A percentile compares a stretch with the other conserved stretches of the same genome.
phyloP scores from a whole-genome alignment of 371 early-diverging fungal species.

The Syncephalis fuscata region DNA sequence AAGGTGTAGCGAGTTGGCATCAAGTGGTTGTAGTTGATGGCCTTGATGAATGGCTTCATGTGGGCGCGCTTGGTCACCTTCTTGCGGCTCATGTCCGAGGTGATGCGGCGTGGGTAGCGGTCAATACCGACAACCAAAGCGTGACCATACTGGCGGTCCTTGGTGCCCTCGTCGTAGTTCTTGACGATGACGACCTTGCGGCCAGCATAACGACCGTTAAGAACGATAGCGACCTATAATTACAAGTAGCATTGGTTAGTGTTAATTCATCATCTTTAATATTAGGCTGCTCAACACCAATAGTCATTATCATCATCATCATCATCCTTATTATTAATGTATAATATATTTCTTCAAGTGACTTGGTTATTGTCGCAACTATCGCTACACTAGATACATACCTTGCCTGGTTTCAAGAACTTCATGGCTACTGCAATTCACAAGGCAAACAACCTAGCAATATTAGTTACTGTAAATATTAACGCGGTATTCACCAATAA shows the following conservation, averaged over 20 bases:
- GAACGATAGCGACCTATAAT: constrained; percentile 83
- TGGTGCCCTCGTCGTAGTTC: constrained; percentile 76
- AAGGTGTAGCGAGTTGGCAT: constrained; percentile 95
- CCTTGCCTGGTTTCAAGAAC: constrained; percentile 14
- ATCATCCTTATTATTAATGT: background rate
- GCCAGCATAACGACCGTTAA: constrained; percentile 95
- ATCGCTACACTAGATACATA: constrained; percentile 1
- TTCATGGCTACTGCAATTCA: constrained; percentile 6
- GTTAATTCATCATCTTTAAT: too few relatives aligned
- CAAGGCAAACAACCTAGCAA: too few relatives aligned
- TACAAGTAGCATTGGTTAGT: background rate
- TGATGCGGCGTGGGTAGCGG: constrained; percentile 91
- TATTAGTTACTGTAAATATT: too few relatives aligned
- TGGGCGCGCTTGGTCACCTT: constrained; percentile 85
- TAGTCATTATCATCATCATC: background rate
- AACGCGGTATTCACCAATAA: too few relatives aligned
- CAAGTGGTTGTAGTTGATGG: constrained; percentile 96
- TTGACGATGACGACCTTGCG: constrained; percentile 98
- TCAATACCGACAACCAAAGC: constrained; percentile 95
- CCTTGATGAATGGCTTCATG: constrained; percentile 97
- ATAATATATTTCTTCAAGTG: too few relatives aligned
- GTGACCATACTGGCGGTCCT: constrained; percentile 90
- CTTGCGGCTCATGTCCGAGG: constrained; percentile 86
- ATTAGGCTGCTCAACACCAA: too few relatives aligned
- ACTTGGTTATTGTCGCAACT: too few relatives aligned